Evolutionary conservation across 345 rosid species (phyloP), one percentile per base, ranked within the genome.

Genomic region (Linum tenue): DNA sequence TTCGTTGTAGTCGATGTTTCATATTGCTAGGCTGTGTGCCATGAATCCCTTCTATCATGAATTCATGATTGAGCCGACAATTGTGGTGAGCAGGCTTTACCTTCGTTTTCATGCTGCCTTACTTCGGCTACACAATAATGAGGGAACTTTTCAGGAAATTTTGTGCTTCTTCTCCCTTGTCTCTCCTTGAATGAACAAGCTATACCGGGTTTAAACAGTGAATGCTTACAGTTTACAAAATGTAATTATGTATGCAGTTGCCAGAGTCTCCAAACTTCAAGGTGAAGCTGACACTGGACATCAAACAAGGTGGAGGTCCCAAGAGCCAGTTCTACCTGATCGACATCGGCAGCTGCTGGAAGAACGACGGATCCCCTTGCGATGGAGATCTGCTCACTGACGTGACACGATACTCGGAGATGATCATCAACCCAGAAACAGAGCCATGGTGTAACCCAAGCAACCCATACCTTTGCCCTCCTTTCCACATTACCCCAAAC

Each of bases 171-270:
- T 22, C 31, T 22, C 31, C 31, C 1, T 22, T 22, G 31, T 22
- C 0, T 22, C 1, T 22, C 31, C 31, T 22, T 22, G 31, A 22
- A 22, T 22, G 31, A 22, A 22, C 31, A 22, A 22, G 31, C 31
- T 22, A 22, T 22, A 22, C 31, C 31, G 1, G 31, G 31, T 22
- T 22, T 22, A 22, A 1, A 22, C 31, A 22, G 31, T 22, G 31
- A 0, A 22, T 22, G 31, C 31, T 22, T 22, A 22, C 31, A 22
- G 31, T 22, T 22, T 22, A 40, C 56, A 55, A 63, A 7, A 48
- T 44, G n/a, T n/a, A n/a, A n/a, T 0, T 37, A 53, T 59, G 15
- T n/a, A 72, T 71, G 8, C 83, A 92, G 96, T 96, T 82, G 64
- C 77, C 70, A 51, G 77, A 74, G 59, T 69, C 73, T 0, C 77